Base-by-base conservation (phyloP, 1,284 basidiomycete species). In the Mycosarcoma mackinlayi region DNA sequence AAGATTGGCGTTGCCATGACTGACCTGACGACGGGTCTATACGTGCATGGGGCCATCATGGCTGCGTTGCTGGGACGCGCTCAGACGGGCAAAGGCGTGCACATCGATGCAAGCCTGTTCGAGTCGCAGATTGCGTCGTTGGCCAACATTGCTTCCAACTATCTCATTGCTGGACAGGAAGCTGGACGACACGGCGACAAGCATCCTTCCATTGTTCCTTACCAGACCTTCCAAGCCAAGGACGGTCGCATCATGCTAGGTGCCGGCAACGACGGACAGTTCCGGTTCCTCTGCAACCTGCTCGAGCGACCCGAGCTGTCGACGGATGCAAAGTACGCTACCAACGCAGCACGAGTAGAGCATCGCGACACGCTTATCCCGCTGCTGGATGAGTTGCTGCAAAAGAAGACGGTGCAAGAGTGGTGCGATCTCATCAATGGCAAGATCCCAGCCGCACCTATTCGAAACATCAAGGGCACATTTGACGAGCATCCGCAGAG, bases 81-180 rank as follows among this genome's bases (percentile, higher is more conserved):
- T 55, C 88, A 90, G 80, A 96, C 94, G 0, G 93, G 93, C 4
- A 86, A 91, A 77, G 94, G 94, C 2, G 89, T 91, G 9, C 92
- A 91, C 88, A 92, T 97, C 51, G 94, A 97, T 45, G 77, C 77
- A 77, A 91, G 90, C 76, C 93, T 92, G 80, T 84, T 95, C 35
- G 75, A 83, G 37, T 73, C 62, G 24, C 83, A 94, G 90, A 88
- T 97, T 53, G 93, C 94, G 8, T 92, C 91, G 8, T 87, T 97
- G 6, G 93, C 90, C 1, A 97, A 97, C 81, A 93, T 98, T 59
- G 94, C 91, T 4, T 92, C 91, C 11, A 96, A 94, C 84, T 96
- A 93, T 84, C 88, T 97, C 47, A 91, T 97, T 59, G 88, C 91
- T 7, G 91, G 91, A 1, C 85, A 91, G 83, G 92, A 95, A 83